phyloP scores from a whole-genome alignment of 352 stramenopile species.

The Globisporangium splendens region DNA sequence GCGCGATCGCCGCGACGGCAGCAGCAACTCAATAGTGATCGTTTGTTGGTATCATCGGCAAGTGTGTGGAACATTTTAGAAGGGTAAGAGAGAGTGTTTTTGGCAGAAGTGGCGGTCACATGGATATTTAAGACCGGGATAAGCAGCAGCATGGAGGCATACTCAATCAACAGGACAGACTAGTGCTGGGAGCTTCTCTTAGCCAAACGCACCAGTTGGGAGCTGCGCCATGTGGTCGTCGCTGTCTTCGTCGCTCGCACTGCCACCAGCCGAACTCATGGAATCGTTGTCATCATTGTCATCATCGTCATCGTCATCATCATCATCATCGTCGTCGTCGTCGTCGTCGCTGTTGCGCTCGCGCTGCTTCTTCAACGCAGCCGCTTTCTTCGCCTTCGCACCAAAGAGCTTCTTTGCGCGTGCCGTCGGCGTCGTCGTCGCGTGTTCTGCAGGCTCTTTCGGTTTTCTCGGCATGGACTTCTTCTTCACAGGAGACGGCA shows the following conservation, averaged over 20 bases:
- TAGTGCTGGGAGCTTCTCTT: not conserved
- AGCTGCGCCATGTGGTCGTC: constrained; percentile 62
- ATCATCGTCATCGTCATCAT: constrained; percentile 29
- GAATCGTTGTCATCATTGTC: constrained; percentile 27
- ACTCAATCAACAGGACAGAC: not conserved
- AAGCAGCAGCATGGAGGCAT: too few species aligned
- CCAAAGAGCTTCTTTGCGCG: constrained; percentile 15
- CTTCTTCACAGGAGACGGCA: constrained; percentile 1
- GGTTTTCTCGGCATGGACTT: constrained; percentile 1
- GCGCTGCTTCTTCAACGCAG: constrained; percentile 11
- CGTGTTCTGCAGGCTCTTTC: constrained; percentile 3
- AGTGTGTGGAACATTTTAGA: not conserved
- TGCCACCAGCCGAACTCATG: constrained; percentile 31
- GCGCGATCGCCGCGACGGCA: constrained; percentile 3
- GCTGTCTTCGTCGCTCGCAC: constrained; percentile 51
- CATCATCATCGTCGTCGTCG: constrained; percentile 10
- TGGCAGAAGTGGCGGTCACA: too few species aligned
- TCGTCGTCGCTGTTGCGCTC: not conserved
- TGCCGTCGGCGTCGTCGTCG: not conserved
- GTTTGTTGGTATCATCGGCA: too few species aligned
- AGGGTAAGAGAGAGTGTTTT: not conserved
- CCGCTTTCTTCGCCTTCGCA: constrained; percentile 13
- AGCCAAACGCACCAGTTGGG: constrained; percentile 57
- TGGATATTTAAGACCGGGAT: too few species aligned
- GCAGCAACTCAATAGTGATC: not conserved